Conservation (phyloP, 2,329 filamentous ascomycete genomes). For the Talaromyces pinophilus region DNA sequence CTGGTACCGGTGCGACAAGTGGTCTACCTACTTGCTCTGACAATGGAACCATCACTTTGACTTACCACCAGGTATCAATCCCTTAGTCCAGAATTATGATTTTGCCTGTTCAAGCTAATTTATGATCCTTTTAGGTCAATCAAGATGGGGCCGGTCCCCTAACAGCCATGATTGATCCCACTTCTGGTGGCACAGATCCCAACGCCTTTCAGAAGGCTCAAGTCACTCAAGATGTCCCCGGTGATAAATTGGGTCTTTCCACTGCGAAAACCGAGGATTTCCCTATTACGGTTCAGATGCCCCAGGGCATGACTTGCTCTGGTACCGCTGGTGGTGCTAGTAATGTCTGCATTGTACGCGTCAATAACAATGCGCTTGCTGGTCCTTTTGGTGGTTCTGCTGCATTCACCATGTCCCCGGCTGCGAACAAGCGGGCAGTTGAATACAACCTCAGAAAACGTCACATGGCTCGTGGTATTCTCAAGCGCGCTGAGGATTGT, state of each 20-base stretch:
- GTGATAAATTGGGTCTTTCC: constrained; percentile 60
- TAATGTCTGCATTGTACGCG: constrained; percentile 66
- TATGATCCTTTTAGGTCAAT: constrained; percentile 53
- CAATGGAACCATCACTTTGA: constrained; percentile 63
- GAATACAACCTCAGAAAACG: constrained; percentile 16
- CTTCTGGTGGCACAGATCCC: constrained; percentile 63
- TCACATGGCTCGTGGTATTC: constrained; percentile 19
- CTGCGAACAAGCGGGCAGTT: constrained; percentile 15
- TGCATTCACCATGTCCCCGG: constrained; percentile 60
- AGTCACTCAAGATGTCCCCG: constrained; percentile 64
- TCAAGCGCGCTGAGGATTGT: constrained; percentile 7
- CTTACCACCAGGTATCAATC: constrained; percentile 57
- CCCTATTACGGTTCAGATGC: constrained; percentile 66
- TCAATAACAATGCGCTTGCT: constrained; percentile 63
- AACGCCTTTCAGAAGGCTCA: constrained; percentile 61
- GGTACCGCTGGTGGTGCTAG: constrained; percentile 59
- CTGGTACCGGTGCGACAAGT: constrained; percentile 55
- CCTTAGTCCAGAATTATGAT: not conserved
- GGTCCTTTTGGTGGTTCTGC: constrained; percentile 68
- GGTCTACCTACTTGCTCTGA: constrained; percentile 64
- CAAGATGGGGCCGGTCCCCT: constrained; percentile 69
- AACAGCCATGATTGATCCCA: constrained; percentile 61
- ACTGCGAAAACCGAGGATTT: constrained; percentile 64
- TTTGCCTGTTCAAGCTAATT: not conserved
- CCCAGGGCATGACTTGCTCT: constrained; percentile 66